Base-by-base conservation (phyloP, 257 asterid species). In the Solanum piurae region DNA sequence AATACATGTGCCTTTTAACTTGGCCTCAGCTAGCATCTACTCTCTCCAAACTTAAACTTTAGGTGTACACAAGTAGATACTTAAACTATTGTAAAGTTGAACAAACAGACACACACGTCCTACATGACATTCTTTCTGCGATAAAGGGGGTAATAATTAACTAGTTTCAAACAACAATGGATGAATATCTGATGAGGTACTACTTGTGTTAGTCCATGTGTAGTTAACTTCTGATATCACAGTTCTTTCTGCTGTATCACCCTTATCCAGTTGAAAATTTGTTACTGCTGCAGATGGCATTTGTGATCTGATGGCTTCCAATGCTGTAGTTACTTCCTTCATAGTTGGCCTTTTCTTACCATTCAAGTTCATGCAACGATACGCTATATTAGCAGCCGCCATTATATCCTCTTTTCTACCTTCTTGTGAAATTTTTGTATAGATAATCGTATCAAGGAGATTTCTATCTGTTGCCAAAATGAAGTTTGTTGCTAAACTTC, bases 281-380 rank as follows among this genome's bases (percentile, higher is more conserved):
- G 85, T 44, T 27, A 29, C 38, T 80, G 85, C 40, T 80, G 66
- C 4, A 16, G 85, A 5, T 27, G 85, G 85, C 11, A 46, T 7
- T 25, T 80, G 38, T 80, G 85, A 44, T 80, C 85, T 80, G 7
- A 80, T 80, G 66, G 85, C 68, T 46, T 80, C 85, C 68, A 80
- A 29, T 80, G 68, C 85, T 80, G 38, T 44, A 12, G 27, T 80
- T 44, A 83, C 83, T 83, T 87, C 87, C 44, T 83, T 87, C 89
- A 83, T 87, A 11, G 36, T 87, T 3, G 89, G 84, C 31, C 89
- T 87, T 0, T 83, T 69, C 72, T 11, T 87, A 1, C 87, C 89
- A 27, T 83, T 80, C 83, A 87, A 82, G 44, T 68, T 44, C 34
- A 87, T 34, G 83, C 89, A 87, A 29, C 23, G 14, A 44, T 80